phyloP scores from a whole-genome alignment of 345 rosid genomes.

The Rubroshorea leprosula region DNA sequence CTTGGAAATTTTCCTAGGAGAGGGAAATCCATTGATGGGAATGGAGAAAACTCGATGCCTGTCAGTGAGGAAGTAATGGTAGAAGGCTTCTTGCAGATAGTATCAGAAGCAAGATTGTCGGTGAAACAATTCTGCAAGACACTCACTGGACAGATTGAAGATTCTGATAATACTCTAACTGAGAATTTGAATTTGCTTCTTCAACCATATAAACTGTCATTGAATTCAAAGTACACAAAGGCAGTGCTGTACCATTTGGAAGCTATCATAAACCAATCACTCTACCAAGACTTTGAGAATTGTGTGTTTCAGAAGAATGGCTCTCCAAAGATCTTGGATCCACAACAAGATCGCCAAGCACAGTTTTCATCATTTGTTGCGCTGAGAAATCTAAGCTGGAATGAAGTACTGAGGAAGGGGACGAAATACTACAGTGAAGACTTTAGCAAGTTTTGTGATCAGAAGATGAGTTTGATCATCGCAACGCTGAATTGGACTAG shows the following conservation, averaged over 20 bases:
- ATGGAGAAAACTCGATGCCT: slow-evolving; percentile 46
- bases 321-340: slow-evolving; percentile 64
- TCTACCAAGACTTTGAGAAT: slow-evolving; percentile 92
- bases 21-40: slow-evolving; percentile 33
- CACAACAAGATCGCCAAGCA: slow-evolving; percentile 63
- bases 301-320: slow-evolving; percentile 74
- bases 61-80: slow-evolving; percentile 87
- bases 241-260: slow-evolving; percentile 72
- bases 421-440: slow-evolving; percentile 92
- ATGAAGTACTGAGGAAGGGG: slow-evolving; percentile 82
- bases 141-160: slow-evolving; percentile 62
- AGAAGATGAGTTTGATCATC: slow-evolving; percentile 87
- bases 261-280: slow-evolving; percentile 68
- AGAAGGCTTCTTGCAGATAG: slow-evolving; percentile 89
- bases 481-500: slow-evolving; percentile 73
- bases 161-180: slow-evolving; percentile 45
- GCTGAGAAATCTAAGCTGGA: slow-evolving; percentile 88
- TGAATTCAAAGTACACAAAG: slow-evolving; percentile 60
- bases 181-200: slow-evolving; percentile 60
- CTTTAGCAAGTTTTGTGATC: slow-evolving; percentile 92
- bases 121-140: slow-evolving; percentile 91
- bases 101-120: slow-evolving; percentile 87
- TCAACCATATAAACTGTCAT: slow-evolving; percentile 56
- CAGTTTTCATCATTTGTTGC: slow-evolving; percentile 74
- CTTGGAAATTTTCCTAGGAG: slow-evolving; percentile 28